Evolutionary conservation across 83 land plant species (phyloP).

Genomic region (Larix sibirica): DNA sequence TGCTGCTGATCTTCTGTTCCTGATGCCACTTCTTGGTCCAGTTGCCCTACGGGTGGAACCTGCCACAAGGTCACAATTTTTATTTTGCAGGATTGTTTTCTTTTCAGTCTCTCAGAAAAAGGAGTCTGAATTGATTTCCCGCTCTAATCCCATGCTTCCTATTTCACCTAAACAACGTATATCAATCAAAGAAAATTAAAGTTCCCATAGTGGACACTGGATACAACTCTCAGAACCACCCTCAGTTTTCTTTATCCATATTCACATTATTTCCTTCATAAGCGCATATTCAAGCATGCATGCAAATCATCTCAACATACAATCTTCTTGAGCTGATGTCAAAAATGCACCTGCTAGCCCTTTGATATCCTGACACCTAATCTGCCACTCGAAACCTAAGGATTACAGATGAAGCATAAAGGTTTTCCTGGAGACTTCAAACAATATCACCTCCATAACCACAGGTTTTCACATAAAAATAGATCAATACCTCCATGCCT

Average conservation of each 20-base stretch:
- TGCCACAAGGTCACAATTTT: not conserved
- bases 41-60: slow-evolving; percentile 11
- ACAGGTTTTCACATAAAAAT: not conserved
- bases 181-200: not conserved
- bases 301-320: too few relatives aligned
- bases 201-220: too few relatives aligned
- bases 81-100: not conserved
- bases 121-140: not conserved
- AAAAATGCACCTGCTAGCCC: not conserved
- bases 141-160: not conserved
- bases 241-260: not conserved
- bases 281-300: too few relatives aligned
- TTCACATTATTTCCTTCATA: not conserved
- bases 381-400: slow-evolving; percentile 1
- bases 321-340: too few relatives aligned
- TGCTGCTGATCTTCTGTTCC: slow-evolving; percentile 11
- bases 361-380: not conserved
- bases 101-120: not conserved
- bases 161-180: not conserved
- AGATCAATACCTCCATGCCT: not conserved
- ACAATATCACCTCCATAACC: not conserved
- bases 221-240: not conserved
- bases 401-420: not conserved
- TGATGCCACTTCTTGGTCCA: slow-evolving; percentile 15
- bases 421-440: not conserved